Conservation (phyloP, 2,329 filamentous ascomycete species). For the Colletotrichum zoysiae region DNA sequence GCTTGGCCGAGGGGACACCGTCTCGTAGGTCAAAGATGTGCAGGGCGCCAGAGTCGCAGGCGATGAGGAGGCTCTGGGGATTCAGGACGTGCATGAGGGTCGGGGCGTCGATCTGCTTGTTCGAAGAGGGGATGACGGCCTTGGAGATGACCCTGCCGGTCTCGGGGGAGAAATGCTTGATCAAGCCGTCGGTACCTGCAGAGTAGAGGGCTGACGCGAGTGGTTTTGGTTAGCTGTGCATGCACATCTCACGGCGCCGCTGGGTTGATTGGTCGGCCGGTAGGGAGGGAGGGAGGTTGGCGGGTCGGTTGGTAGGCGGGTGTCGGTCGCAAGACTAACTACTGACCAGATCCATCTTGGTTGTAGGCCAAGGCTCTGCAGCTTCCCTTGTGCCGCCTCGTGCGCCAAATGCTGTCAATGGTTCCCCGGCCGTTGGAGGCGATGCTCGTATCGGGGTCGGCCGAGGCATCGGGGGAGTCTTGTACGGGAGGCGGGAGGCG, state of each 20-base stretch:
- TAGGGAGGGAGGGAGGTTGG: background rate
- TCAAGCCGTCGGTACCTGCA: conserved; percentile 69
- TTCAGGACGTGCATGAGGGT: conserved; percentile 86
- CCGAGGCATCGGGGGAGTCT: conserved; percentile 64
- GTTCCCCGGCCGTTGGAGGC: conserved; percentile 75
- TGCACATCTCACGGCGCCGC: background rate
- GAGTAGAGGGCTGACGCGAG: conserved; percentile 68
- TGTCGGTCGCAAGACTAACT: conserved; percentile 53
- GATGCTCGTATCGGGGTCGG: conserved; percentile 62
- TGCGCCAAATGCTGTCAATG: conserved; percentile 88
- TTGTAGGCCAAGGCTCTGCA: conserved; percentile 86
- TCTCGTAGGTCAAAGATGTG: conserved; percentile 89
- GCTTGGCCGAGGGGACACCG: conserved; percentile 69
- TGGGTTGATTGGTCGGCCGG: background rate
- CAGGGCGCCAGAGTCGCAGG: conserved; percentile 89
- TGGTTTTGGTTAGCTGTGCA: conserved; percentile 38
- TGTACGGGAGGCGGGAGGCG: conserved; percentile 71
- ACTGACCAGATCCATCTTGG: conserved; percentile 78
- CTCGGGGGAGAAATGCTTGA: conserved; percentile 69
- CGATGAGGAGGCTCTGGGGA: conserved; percentile 88
- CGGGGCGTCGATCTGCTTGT: conserved; percentile 74
- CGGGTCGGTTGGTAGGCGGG: too few species aligned
- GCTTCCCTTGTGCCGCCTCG: conserved; percentile 92
- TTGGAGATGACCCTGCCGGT: conserved; percentile 83
- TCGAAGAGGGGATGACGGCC: conserved; percentile 76